phyloP scores from a whole-genome alignment of 2,329 filamentous ascomycete genomes.

The Fusarium udum region DNA sequence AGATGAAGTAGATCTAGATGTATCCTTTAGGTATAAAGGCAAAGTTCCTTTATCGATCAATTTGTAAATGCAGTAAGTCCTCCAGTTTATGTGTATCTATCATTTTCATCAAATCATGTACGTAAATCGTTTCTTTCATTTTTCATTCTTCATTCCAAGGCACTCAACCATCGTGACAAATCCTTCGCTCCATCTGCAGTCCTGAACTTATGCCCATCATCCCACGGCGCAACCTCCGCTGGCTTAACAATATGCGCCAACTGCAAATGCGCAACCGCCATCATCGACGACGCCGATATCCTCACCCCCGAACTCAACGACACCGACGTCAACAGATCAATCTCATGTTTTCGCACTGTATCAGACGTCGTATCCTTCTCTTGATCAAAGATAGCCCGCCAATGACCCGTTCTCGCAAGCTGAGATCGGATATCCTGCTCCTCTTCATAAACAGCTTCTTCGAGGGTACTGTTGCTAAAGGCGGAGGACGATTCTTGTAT shows the following conservation, averaged over 20 bases:
- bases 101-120: not conserved
- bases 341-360: conserved; percentile 6
- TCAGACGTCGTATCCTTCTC: not conserved
- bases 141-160: not conserved
- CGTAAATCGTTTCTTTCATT: not conserved
- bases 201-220: conserved; percentile 16
- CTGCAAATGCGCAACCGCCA: conserved; percentile 13
- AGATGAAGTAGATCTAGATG: not conserved
- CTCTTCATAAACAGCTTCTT: conserved; percentile 6
- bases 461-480: not conserved
- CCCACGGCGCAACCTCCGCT: conserved; percentile 14
- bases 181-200: conserved; percentile 7
- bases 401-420: not conserved
- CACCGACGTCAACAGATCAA: conserved; percentile 10
- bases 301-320: conserved; percentile 13
- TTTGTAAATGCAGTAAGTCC: not conserved
- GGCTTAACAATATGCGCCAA: conserved; percentile 10
- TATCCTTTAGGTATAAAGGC: not conserved
- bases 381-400: conserved; percentile 10
- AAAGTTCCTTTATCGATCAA: too few species aligned
- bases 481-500: not conserved
- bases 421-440: conserved; percentile 5
- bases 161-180: conserved; percentile 17
- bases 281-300: not conserved
- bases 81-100: not conserved